phyloP scores from a whole-genome alignment of 371 early-diverging fungal genomes.

The Mucor piriformis region DNA sequence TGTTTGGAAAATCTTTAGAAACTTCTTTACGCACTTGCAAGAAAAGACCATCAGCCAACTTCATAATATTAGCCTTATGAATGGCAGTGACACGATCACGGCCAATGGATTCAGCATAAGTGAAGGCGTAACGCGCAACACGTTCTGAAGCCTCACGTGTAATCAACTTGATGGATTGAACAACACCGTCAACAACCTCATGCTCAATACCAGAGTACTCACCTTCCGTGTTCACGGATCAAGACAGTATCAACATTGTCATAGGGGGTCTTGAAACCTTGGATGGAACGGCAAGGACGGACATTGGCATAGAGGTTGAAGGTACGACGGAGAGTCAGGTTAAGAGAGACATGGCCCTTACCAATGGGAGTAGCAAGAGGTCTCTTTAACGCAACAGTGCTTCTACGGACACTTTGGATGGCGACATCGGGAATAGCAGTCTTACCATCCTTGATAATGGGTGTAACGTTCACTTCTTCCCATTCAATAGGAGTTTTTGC shows the following conservation, averaged over 20 bases:
- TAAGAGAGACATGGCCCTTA: constrained; percentile 98
- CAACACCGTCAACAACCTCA: constrained; percentile 94
- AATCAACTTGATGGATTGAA: constrained; percentile 98
- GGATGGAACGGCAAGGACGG: constrained; percentile 94
- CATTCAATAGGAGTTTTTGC: constrained; percentile 95
- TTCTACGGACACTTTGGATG: constrained; percentile 87
- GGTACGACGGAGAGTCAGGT: constrained; percentile 95
- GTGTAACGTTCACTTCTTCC: constrained; percentile 96
- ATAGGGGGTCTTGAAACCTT: constrained; percentile 94
- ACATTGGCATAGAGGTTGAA: constrained; percentile 99
- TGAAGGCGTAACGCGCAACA: constrained; percentile 94
- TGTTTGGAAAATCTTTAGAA: constrained; percentile 88
- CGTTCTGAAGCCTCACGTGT: constrained; percentile 95
- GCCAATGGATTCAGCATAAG: constrained; percentile 88
- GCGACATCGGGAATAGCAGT: constrained; percentile 93
- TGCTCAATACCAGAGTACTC: constrained; percentile 99
- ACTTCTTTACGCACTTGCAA: constrained; percentile 91
- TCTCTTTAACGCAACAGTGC: constrained; percentile 96
- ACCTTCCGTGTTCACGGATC: constrained; percentile 99
- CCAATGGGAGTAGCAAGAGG: constrained; percentile 98
- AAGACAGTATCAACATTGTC: constrained; percentile 96
- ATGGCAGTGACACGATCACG: constrained; percentile 93
- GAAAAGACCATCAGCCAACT: constrained; percentile 97
- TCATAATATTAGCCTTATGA: constrained; percentile 87
- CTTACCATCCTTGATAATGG: constrained; percentile 88